Base-by-base conservation (phyloP, 2,329 filamentous ascomycete genomes). In the Penicillium sp. region DNA sequence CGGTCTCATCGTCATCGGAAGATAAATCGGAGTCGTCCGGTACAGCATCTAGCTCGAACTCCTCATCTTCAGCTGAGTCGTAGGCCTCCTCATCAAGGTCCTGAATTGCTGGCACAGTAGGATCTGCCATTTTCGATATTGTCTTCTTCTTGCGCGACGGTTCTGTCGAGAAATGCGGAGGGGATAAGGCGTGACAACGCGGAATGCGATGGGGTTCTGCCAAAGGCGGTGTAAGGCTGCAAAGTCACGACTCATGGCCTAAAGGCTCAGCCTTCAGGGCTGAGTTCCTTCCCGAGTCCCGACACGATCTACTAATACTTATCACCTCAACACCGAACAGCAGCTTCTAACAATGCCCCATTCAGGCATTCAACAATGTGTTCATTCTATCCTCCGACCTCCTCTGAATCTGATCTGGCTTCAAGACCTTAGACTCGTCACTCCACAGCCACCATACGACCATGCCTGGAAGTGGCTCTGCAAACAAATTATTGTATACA, bases 31-130 rank as follows among this genome's bases (percentile, higher is more conserved):
- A 68, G 13, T 68, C 66, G n/a, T 66, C 67, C 47, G 61, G 62
- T 11, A 50, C 62, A 7, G 54, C 59, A 33, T 70, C 69, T 33
- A 70, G 52, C 39, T 69, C 57, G 42, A 71, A 72, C 50, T 69
- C 69, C 54, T 69, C 66, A 54, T 72, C 69, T 46, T 70, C 68
- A 19, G 62, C 64, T 14, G 69, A 72, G 49, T 70, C 60, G 33
- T 72, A 72, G 1, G 52, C 54, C 29, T 72, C 69, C n/a, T 69
- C 61, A 12, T 68, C 63, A 2, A 65, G 42, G 4, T 66, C 62
- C 25, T 61, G 46, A 19, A 56, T 54, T n/a, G 43, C n/a, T 13
- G 49, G 40, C 8, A 43, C 34, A 9, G 41, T 36, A 13, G 49
- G 18, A 12, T 51, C 27, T 25, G 59, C 37, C 61, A 63, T 63